Evolutionary conservation across 1,284 basidiomycete genomes (phyloP).

Genomic region (Ustilago xerochloae): DNA sequence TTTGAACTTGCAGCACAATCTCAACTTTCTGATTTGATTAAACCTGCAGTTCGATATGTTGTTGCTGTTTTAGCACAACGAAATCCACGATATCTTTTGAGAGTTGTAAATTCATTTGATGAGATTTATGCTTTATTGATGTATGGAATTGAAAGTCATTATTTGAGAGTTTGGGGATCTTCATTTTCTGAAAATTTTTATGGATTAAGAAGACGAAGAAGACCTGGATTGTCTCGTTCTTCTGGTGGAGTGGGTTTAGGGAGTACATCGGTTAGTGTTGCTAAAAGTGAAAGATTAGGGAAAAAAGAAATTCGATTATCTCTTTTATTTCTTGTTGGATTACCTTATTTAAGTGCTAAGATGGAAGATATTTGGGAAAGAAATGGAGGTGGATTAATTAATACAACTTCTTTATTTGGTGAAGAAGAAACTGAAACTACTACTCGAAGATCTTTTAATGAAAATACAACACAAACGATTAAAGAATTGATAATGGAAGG

Average conservation of each 20-base stretch:
- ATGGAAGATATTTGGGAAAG: conserved; percentile 89
- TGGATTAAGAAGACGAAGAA: conserved; percentile 81
- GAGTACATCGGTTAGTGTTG: conserved; percentile 19
- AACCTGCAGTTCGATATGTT: conserved; percentile 95
- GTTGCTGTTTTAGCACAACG: conserved; percentile 91
- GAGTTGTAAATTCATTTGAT: conserved; percentile 92
- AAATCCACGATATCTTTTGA: conserved; percentile 90
- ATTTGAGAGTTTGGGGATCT: conserved; percentile 81
- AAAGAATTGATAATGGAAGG: neutral
- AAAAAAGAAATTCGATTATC: conserved; percentile 37
- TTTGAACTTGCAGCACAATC: conserved; percentile 97
- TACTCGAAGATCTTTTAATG: neutral
- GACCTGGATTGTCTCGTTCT: conserved; percentile 71
- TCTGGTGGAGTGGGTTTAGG: conserved; percentile 1
- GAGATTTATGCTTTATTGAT: conserved; percentile 92
- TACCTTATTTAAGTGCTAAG: conserved; percentile 90
- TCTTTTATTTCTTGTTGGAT: conserved; percentile 75
- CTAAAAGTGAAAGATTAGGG: conserved; percentile 40
- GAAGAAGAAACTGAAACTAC: conserved; percentile 36
- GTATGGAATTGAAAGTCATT: conserved; percentile 88
- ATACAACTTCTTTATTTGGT: conserved; percentile 72
- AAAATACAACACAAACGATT: neutral
- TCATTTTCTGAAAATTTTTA: conserved; percentile 95
- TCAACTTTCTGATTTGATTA: conserved; percentile 88
- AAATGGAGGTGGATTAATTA: conserved; percentile 81